phyloP scores from a whole-genome alignment of 345 rosid genomes.

The Excoecaria cochinchinensis region DNA sequence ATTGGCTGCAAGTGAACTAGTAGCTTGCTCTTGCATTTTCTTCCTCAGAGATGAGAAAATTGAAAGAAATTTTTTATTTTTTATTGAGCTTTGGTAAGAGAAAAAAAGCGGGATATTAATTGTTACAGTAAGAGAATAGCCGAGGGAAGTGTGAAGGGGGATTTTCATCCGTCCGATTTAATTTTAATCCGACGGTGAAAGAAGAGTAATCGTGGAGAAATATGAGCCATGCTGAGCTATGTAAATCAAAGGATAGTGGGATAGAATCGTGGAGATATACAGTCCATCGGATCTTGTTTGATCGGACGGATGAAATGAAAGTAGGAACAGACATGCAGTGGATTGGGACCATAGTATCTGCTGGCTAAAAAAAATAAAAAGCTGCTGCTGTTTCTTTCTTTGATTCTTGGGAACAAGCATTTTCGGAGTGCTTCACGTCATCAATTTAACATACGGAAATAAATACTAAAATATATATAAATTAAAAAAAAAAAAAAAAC shows the following conservation, averaged over 20 bases:
- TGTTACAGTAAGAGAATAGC: constrained; percentile 12
- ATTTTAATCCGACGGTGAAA: constrained; percentile 26
- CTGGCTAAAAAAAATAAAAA: background rate
- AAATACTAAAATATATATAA: background rate
- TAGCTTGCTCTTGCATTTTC: constrained; percentile 83
- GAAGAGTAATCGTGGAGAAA: constrained; percentile 45
- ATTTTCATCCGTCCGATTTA: constrained; percentile 36
- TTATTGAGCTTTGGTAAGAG: background rate
- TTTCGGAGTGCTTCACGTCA: background rate
- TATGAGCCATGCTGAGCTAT: constrained; percentile 39
- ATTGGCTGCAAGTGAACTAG: constrained; percentile 77
- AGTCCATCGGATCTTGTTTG: constrained; percentile 18
- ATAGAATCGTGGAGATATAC: constrained; percentile 36
- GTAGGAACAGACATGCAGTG: background rate
- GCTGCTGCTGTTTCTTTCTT: background rate
- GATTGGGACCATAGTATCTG: constrained; percentile 16
- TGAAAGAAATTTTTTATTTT: background rate
- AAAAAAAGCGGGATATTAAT: constrained; percentile 63
- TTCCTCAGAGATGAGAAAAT: background rate
- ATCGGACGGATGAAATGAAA: constrained; percentile 37
- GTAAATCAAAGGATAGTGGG: constrained; percentile 40
- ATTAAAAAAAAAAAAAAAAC: background rate
- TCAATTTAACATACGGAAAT: no score
- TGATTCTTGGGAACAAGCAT: background rate
- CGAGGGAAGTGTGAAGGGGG: constrained; percentile 1